Percentiles rank a stretch among this genome's conserved stretches.
Conservation (phyloP, 1,284 basidiomycete genomes). For the Afroboletus lepidellus region DNA sequence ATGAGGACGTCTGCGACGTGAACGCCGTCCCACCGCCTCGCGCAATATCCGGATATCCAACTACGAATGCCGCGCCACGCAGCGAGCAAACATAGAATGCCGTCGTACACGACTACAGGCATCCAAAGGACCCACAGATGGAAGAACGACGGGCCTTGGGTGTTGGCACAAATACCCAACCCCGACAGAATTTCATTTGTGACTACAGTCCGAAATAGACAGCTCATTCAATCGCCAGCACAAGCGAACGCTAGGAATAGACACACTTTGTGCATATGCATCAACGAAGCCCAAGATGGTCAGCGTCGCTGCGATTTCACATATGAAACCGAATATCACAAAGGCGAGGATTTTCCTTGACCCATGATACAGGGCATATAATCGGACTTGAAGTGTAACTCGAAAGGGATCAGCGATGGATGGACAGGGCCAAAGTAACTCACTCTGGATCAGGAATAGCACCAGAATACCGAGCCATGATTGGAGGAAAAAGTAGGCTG, state of each 20-base stretch:
- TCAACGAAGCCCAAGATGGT: constrained; percentile 5
- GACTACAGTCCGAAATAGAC: constrained; percentile 13
- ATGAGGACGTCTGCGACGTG: constrained; percentile 11
- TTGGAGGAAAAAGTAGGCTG: constrained; percentile 1
- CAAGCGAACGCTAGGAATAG: neutral
- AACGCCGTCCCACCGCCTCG: neutral
- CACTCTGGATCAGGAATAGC: constrained; percentile 14
- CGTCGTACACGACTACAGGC: constrained; percentile 15
- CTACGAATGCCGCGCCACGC: constrained; percentile 11
- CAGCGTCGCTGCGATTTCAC: constrained; percentile 8
- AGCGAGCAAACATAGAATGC: constrained; percentile 15
- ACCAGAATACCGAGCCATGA: neutral
- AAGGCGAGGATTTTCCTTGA: constrained; percentile 13
- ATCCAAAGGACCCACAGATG: constrained; percentile 17
- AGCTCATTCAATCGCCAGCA: neutral
- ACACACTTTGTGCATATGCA: constrained; percentile 7
- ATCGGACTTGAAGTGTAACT: constrained; percentile 17
- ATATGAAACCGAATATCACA: constrained; percentile 10
- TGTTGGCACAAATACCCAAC: constrained; percentile 18
- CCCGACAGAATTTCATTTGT: constrained; percentile 9
- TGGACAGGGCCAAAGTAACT: neutral
- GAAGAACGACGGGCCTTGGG: constrained; percentile 6
- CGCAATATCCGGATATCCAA: constrained; percentile 4
- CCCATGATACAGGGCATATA: constrained; percentile 17
- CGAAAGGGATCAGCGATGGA: constrained; percentile 1